phyloP scores from a whole-genome alignment of 495 filamentous ascomycete species.

The Penicillium coffeae region DNA sequence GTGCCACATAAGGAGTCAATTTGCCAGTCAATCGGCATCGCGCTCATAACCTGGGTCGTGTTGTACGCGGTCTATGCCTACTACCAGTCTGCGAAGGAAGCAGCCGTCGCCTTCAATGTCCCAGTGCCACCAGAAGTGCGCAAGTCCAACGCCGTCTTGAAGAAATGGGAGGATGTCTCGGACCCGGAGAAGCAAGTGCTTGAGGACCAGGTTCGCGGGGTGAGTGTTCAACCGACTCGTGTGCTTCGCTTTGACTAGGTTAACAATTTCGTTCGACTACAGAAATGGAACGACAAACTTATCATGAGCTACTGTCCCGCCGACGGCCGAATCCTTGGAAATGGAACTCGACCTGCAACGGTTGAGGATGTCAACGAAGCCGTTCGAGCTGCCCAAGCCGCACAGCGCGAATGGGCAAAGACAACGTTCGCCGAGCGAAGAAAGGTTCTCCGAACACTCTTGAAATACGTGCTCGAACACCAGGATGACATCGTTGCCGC shows the following conservation, averaged over 20 bases:
- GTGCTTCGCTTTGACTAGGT: neutral
- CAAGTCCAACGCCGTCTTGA: slow-evolving; percentile 47
- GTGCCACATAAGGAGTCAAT: slow-evolving; percentile 11
- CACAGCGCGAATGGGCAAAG: slow-evolving; percentile 75
- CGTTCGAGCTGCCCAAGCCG: slow-evolving; percentile 65
- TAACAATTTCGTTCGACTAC: neutral
- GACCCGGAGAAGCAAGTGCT: slow-evolving; percentile 43
- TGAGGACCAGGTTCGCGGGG: slow-evolving; percentile 39
- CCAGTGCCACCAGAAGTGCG: slow-evolving; percentile 54
- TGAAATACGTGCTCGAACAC: slow-evolving; percentile 82
- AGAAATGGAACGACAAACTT: slow-evolving; percentile 42
- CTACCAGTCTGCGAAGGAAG: slow-evolving; percentile 36
- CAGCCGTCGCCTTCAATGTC: slow-evolving; percentile 54
- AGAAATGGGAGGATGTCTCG: slow-evolving; percentile 55
- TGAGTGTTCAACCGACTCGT: slow-evolving; percentile 20
- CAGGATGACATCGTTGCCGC: slow-evolving; percentile 81
- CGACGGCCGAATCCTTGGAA: slow-evolving; percentile 76
- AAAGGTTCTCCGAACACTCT: slow-evolving; percentile 74
- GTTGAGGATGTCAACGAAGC: slow-evolving; percentile 76
- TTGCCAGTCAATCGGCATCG: slow-evolving; percentile 24
- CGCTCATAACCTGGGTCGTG: slow-evolving; percentile 32
- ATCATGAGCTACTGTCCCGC: slow-evolving; percentile 79
- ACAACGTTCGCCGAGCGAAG: slow-evolving; percentile 76
- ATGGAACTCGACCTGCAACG: slow-evolving; percentile 70
- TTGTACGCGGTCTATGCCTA: slow-evolving; percentile 37